Base-by-base conservation (phyloP, 2,329 filamentous ascomycete species). In the Epichloe festucae region DNA sequence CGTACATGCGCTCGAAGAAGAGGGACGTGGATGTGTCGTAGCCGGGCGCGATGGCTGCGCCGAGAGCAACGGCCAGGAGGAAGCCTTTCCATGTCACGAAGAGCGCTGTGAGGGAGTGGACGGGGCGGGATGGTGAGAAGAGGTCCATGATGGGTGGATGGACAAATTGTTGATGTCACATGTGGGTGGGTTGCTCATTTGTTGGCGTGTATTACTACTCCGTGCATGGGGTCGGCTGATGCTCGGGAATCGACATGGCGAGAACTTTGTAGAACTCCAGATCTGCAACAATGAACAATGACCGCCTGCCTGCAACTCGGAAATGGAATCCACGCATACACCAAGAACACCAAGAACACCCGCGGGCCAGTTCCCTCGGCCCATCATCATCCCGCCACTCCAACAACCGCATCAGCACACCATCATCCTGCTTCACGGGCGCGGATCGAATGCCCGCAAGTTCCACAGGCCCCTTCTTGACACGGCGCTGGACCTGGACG, bases 1-100 rank as follows among this genome's bases (percentile, higher is more conserved):
- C 61, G 59, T 68, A 54, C 56, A 67, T 46, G 51, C 57, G 57
- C 51, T 63, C 58, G 56, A 74, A 66, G 56, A 70, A 62, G 69
- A 75, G 60, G 40, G 75, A 75, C 6, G 78, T 83, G 6, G 86
- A 91, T n/a, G 87, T 90, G 68, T 94, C 87, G 65, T 93, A 94
- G 57, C 78, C 79, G 15, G 78, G 77, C 53, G 74, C 79, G 46
- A 77, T 64, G 49, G 67, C 66, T 39, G 73, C 72, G 36, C 69
- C 69, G 49, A 76, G 62, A 31, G 81, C 81, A 51, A 90, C 65
- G 45, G 75, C 59, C n/a, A 89, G 65, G 6, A 93, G 70, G 10
- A 87, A 62, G 5, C 66, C 48, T 63, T 91, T 93, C 85, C 85
- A 90, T 12, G 70, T 63, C 4, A 71, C 51, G 61, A 87, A 89